These are phyloP conservation scores for Tulasnella sp. DNA, from an alignment of 768 basidiomycete genomes.

Conservation along the genomic window DNA sequence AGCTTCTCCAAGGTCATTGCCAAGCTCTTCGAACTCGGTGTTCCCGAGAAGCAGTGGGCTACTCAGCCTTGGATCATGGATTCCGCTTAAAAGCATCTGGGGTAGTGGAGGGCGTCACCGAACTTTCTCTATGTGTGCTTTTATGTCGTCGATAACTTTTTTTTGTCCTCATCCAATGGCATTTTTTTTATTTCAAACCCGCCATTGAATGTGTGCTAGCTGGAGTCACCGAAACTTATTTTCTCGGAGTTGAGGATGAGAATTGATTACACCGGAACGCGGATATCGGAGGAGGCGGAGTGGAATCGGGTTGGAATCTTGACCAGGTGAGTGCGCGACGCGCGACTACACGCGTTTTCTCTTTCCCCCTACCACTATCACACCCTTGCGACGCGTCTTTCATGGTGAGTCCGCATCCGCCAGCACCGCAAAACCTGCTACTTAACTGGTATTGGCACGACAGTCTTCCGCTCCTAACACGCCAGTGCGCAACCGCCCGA, in stretches of 20 bases:
- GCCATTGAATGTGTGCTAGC: neutral
- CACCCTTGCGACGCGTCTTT: slow-evolving; percentile 21
- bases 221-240: neutral
- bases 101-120: neutral
- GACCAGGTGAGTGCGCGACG: neutral
- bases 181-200: neutral
- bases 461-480: slow-evolving; percentile 25
- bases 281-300: neutral
- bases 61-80: slow-evolving; percentile 78
- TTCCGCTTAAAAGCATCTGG: slow-evolving; percentile 46
- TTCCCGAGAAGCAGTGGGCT: slow-evolving; percentile 78
- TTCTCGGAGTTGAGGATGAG: neutral
- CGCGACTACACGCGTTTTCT: slow-evolving; percentile 21
- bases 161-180: neutral
- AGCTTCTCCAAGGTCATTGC: slow-evolving; percentile 83
- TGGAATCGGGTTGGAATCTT: slow-evolving; percentile 13
- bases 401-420: slow-evolving; percentile 20
- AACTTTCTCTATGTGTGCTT: neutral
- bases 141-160: slow-evolving; percentile 8
- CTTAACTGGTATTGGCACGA: slow-evolving; percentile 21
- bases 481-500: slow-evolving; percentile 22
- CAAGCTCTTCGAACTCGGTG: slow-evolving; percentile 90
- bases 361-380: slow-evolving; percentile 11
- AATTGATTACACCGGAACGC: neutral
- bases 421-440: neutral